These are phyloP conservation scores for Fusarium protoensiforme DNA, from an alignment of 2,329 filamentous ascomycete species.

Conservation along the genomic window DNA sequence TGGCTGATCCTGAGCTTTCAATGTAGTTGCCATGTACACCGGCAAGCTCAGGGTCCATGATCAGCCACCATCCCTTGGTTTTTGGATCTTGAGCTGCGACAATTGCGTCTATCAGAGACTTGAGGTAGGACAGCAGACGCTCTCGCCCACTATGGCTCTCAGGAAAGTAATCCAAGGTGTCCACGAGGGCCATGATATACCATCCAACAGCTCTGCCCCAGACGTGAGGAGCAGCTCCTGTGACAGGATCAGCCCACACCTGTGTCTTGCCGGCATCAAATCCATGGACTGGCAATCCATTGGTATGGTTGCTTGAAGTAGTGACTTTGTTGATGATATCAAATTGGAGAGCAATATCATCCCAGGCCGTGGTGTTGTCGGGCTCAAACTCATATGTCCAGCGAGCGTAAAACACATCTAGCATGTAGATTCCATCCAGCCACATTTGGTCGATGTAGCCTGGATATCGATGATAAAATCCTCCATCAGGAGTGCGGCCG, in stretches of 20 bases:
- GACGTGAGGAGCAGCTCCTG: conserved; percentile 31
- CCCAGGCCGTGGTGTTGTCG: conserved; percentile 31
- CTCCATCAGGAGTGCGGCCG: conserved; percentile 26
- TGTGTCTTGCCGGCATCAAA: conserved; percentile 28
- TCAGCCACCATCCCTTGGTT: conserved; percentile 25
- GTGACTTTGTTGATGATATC: conserved; percentile 24
- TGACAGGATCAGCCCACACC: conserved; percentile 32
- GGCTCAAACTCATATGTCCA: conserved; percentile 33
- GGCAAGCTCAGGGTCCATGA: conserved; percentile 21
- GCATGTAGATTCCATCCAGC: conserved; percentile 35
- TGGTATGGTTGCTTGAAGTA: conserved; percentile 6
- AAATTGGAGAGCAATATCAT: conserved; percentile 31
- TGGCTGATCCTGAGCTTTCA: conserved; percentile 26
- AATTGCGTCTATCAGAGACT: conserved; percentile 17
- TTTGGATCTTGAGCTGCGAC: conserved; percentile 23
- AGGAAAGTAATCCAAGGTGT: conserved; percentile 31
- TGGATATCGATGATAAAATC: conserved; percentile 36
- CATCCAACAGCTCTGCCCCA: conserved; percentile 35
- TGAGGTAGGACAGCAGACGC: conserved; percentile 23
- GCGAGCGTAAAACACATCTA: conserved; percentile 33
- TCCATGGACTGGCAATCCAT: conserved; percentile 27
- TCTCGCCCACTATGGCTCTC: conserved; percentile 16
- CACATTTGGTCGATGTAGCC: conserved; percentile 41
- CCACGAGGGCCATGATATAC: conserved; percentile 35
- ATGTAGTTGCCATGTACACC: conserved; percentile 21